These are phyloP conservation scores for Brassica nigra DNA, from an alignment of 345 rosid genomes.

Conservation along the genomic window DNA sequence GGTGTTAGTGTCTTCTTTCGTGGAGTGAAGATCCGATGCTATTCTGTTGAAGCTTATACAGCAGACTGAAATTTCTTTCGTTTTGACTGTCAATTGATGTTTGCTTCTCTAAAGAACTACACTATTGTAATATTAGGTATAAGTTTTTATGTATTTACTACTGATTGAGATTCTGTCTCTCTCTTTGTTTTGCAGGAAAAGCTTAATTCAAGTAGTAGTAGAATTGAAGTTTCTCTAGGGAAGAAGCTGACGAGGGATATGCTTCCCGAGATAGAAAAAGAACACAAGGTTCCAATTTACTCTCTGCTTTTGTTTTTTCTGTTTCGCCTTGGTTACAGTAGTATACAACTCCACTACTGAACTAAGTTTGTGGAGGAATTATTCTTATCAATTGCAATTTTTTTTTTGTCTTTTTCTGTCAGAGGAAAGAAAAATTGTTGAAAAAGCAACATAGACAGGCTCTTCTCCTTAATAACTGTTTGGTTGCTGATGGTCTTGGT, in stretches of 20 bases:
- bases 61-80: slow-evolving; percentile 10
- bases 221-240: slow-evolving; percentile 86
- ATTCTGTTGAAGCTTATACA: not conserved
- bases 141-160: not conserved
- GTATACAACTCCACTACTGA: slow-evolving; percentile 1
- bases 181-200: slow-evolving; percentile 70
- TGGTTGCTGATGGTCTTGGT: slow-evolving; percentile 77
- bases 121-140: slow-evolving; percentile 8
- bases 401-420: not conserved
- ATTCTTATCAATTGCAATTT: not conserved
- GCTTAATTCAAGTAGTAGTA: slow-evolving; percentile 78
- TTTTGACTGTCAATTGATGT: slow-evolving; percentile 13
- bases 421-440: slow-evolving; percentile 41
- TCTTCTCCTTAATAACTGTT: slow-evolving; percentile 79
- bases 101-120: slow-evolving; percentile 4
- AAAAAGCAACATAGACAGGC: slow-evolving; percentile 98
- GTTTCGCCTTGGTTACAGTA: slow-evolving; percentile 8
- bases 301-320: not conserved
- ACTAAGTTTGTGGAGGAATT: not conserved
- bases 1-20: too few relatives aligned
- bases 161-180: slow-evolving; percentile 5
- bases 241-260: slow-evolving; percentile 84
- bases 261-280: slow-evolving; percentile 97
- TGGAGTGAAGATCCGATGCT: not conserved
- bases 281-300: slow-evolving; percentile 73